phyloP scores from a whole-genome alignment of 2,329 filamentous ascomycete genomes.

The Stagonosporopsis cucurbitacearum region DNA sequence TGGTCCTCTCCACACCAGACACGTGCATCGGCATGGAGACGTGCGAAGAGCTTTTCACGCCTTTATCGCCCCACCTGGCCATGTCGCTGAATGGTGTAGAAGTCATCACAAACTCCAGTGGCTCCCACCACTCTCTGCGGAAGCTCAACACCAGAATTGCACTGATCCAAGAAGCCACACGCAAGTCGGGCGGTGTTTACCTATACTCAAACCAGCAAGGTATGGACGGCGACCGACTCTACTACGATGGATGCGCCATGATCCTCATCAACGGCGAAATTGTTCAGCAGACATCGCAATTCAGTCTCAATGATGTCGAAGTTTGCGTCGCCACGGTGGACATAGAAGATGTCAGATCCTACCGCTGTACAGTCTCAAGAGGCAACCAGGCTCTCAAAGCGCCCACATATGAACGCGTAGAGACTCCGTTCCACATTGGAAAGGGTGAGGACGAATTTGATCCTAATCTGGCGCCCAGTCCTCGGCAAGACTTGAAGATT shows the following conservation, averaged over 20 bases:
- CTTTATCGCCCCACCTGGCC: constrained; percentile 59
- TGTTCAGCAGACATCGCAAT: constrained; percentile 71
- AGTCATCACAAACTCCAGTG: constrained; percentile 71
- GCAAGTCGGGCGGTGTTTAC: constrained; percentile 66
- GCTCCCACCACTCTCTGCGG: constrained; percentile 70
- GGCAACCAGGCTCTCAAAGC: constrained; percentile 63
- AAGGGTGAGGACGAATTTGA: constrained; percentile 52
- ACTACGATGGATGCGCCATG: constrained; percentile 62
- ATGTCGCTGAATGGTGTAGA: constrained; percentile 75
- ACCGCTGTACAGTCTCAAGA: constrained; percentile 63
- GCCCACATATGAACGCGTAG: constrained; percentile 55
- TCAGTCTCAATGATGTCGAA: constrained; percentile 62
- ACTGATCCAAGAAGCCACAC: constrained; percentile 70
- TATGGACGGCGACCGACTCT: constrained; percentile 49
- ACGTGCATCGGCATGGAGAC: constrained; percentile 70
- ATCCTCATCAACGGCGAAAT: constrained; percentile 68
- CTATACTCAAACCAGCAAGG: constrained; percentile 69
- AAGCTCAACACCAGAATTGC: constrained; percentile 70
- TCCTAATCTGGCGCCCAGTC: constrained; percentile 54
- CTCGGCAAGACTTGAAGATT: constrained; percentile 57
- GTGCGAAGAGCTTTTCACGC: constrained; percentile 60
- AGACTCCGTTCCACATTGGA: constrained; percentile 55
- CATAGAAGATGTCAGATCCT: constrained; percentile 71
- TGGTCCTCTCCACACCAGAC: constrained; percentile 66
- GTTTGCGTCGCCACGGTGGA: constrained; percentile 64